Evolutionary conservation across 2,329 filamentous ascomycete genomes (phyloP).

Genomic region (Neurospora crassa): DNA sequence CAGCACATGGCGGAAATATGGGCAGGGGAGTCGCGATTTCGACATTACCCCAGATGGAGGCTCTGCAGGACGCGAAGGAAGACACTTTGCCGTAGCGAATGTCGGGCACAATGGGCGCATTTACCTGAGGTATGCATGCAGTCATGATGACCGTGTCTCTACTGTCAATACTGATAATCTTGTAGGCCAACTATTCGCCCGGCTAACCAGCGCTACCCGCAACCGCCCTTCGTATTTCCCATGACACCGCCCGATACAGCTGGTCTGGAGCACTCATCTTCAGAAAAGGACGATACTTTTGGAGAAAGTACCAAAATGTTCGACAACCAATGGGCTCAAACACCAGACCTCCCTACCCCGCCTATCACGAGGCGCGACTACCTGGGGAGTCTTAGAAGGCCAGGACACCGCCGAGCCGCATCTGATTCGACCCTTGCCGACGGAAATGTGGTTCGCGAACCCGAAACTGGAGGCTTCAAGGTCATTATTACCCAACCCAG

Average conservation of each 20-base stretch:
- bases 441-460: slow-evolving; percentile 34
- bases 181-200: slow-evolving; percentile 51
- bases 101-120: slow-evolving; percentile 77
- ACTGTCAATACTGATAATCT: slow-evolving; percentile 11
- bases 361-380: slow-evolving; percentile 25
- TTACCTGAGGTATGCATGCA: slow-evolving; percentile 55
- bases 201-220: slow-evolving; percentile 50
- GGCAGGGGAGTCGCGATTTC: slow-evolving; percentile 46
- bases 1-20: slow-evolving; percentile 33
- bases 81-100: slow-evolving; percentile 71
- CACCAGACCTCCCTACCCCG: slow-evolving; percentile 23
- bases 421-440: slow-evolving; percentile 74
- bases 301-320: slow-evolving; percentile 18
- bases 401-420: slow-evolving; percentile 50
- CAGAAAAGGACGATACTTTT: slow-evolving; percentile 21
- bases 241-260: slow-evolving; percentile 51
- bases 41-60: slow-evolving; percentile 51
- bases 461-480: slow-evolving; percentile 62
- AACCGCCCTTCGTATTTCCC: slow-evolving; percentile 51
- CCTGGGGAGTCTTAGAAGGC: slow-evolving; percentile 1
- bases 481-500: slow-evolving; percentile 69
- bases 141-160: neutral
- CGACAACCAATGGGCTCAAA: slow-evolving; percentile 31
- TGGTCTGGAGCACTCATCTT: slow-evolving; percentile 38
- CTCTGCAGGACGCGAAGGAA: slow-evolving; percentile 53